Base-by-base conservation (phyloP, 306 rosid genomes). In the Styphnolobium japonicum region DNA sequence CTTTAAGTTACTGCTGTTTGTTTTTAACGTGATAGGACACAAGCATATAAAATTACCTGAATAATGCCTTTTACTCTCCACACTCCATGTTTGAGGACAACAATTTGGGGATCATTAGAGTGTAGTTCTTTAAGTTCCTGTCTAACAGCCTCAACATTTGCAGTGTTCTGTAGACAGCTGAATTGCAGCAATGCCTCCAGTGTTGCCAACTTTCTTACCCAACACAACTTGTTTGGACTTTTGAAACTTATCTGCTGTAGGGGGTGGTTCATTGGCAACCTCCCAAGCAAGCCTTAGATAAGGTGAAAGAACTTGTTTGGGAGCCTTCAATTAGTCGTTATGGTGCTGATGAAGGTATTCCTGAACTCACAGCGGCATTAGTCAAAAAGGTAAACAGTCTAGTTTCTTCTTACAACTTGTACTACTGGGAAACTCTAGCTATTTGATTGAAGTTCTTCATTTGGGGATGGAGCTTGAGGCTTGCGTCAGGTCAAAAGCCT, bases 251-350 rank as follows among this genome's bases (percentile, higher is more conserved):
- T 63, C 31, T 73, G 40, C 56, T 81, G 39, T 45, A 90, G 95
- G 95, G 95, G 31, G 91, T 88, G 22, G 95, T 90, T 63, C 75
- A 90, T 67, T 90, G 95, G 95, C 89, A 87, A 74, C 95, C 95
- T 29, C 95, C 95, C 3, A 73, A 87, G 63, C 84, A 85, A 71
- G 95, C 95, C 42, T 42, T 90, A 80, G 81, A 85, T 21, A 90
- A 82, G 88, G 92, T 77, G 33, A 87, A 63, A 71, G 92, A 90
- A 43, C 92, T 88, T 53, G 88, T 90, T 10, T 83, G 80, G 74
- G 95, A 90, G 65, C 92, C 95, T 73, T 77, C 89, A 36, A 77
- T 89, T 77, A 89, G 91, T 77, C 83, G 86, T 55, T 90, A 90
- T 68, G 95, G 95, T 46, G 83, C 87, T 25, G 95, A 90, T 71